Evolutionary conservation across 306 rosid species (phyloP).

Genomic region (Citrullus mucosospermus): DNA sequence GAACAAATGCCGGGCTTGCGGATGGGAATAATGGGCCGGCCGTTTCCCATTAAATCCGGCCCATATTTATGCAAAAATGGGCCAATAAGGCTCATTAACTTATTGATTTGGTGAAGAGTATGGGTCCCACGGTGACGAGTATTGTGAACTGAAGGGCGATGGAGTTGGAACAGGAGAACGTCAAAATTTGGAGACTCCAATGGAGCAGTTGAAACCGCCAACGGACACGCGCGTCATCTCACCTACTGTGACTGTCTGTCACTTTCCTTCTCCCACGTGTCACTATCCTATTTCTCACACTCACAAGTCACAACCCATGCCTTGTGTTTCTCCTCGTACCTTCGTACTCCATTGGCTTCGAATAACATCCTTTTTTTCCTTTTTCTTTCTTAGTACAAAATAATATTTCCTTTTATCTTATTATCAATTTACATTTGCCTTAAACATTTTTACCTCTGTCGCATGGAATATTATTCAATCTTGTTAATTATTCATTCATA

Average conservation of each 20-base stretch:
- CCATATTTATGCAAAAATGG: not conserved
- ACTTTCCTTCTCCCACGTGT: not conserved
- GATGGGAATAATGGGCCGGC: not conserved
- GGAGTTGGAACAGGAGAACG: not conserved
- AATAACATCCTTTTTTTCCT: too few species aligned
- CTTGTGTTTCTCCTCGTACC: not conserved
- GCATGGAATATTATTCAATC: too few species aligned
- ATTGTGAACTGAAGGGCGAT: not conserved
- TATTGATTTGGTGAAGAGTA: not conserved
- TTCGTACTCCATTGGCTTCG: not conserved
- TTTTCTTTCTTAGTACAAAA: too few species aligned
- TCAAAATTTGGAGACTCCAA: not conserved
- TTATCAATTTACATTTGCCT: too few species aligned
- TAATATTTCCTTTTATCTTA: too few species aligned
- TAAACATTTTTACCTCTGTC: too few species aligned
- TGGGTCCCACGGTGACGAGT: not conserved
- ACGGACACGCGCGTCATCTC: not conserved
- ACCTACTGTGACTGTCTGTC: conserved; percentile 5
- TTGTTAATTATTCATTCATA: too few species aligned
- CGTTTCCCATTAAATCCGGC: not conserved
- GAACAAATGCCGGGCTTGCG: not conserved
- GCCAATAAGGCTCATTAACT: not conserved
- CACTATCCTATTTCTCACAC: not conserved
- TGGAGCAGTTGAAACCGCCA: conserved; percentile 6
- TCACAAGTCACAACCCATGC: not conserved